Evolutionary conservation across 352 stramenopile species (phyloP).

Genomic region (Thraustochytrium sp.): DNA sequence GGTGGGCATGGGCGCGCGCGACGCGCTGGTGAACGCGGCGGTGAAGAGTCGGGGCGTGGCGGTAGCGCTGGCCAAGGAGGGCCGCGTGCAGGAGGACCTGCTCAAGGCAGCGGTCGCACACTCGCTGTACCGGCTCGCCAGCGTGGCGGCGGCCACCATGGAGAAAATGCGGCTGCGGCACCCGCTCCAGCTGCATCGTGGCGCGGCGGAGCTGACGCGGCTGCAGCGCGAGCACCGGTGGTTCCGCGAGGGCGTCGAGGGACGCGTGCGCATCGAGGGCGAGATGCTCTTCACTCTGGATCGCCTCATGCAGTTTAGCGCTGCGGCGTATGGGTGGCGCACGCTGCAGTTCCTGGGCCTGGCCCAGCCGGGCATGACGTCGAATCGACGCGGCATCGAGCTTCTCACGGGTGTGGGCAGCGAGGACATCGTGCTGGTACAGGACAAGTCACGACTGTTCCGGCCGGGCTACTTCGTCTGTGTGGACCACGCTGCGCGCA

Average conservation of each 20-base stretch:
- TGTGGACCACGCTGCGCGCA: slow-evolving; percentile 2
- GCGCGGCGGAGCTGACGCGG: background rate
- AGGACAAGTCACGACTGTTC: background rate
- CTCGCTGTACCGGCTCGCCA: background rate
- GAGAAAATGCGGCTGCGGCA: background rate
- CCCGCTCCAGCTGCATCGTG: background rate
- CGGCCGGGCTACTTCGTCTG: slow-evolving; percentile 25
- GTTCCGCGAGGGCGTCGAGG: slow-evolving; percentile 15
- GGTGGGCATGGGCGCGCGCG: slow-evolving; percentile 14
- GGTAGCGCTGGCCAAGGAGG: background rate
- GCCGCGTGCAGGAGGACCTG: background rate
- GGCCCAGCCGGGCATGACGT: background rate
- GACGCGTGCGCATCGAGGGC: background rate
- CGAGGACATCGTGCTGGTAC: background rate
- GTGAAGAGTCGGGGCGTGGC: background rate
- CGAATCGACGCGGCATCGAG: background rate
- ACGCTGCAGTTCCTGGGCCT: slow-evolving; percentile 27
- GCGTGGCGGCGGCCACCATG: background rate
- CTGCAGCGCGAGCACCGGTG: slow-evolving; percentile 1
- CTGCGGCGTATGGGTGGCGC: slow-evolving; percentile 12
- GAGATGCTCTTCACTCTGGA: background rate
- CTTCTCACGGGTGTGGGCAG: background rate
- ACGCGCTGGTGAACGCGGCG: background rate
- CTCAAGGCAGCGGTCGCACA: background rate
- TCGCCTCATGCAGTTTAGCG: slow-evolving; percentile 29